Base-by-base conservation (phyloP, 2,329 filamentous ascomycete species). In the Arthrobotrys musiformis region DNA sequence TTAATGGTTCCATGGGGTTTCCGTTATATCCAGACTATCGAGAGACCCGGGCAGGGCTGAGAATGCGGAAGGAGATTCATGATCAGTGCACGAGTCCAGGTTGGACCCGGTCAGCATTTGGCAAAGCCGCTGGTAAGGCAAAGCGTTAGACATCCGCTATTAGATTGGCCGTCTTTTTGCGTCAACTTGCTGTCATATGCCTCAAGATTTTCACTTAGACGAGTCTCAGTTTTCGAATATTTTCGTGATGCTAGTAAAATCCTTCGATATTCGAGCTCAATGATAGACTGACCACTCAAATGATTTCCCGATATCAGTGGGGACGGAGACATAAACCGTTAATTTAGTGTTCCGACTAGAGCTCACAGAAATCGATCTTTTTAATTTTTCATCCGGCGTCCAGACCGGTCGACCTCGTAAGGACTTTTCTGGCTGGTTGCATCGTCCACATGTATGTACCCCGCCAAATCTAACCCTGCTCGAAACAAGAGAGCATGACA, bases 111-210 rank as follows among this genome's bases (percentile, higher is more conserved):
- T 44, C 56, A 58, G 28, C 44, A 48, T 48, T 24, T 48, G 44
- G 44, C 58, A 42, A 68, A 48, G 35, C 72, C 64, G 42, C 67
- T 66, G 63, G 44, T 56, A 63, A 64, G 68, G 42, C 68, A 72
- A 64, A 64, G 68, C 68, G 68, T 64, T 64, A 37, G 56, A 52
- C 48, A 64, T 5, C 63, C 42, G 63, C 52, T 50, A 48, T 22
- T 68, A 13, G 33, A 35, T 56, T 37, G 48, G 26, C 50, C 6
- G 54, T 64, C 60, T 66, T 58, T n/a, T 58, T 77, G 66, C 73
- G 73, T 77, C 66, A 77, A 56, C 19, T n/a, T 77, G 60, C 42
- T 70, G 60, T 77, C 73, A 73, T 73, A 66, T 66, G 61, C 69
- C 61, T 73, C 69, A 50, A 2, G 61, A 73, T 67, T 73, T 73